Conservation (phyloP, 805 yeast genomes). For the Geotrichum ghanense region DNA sequence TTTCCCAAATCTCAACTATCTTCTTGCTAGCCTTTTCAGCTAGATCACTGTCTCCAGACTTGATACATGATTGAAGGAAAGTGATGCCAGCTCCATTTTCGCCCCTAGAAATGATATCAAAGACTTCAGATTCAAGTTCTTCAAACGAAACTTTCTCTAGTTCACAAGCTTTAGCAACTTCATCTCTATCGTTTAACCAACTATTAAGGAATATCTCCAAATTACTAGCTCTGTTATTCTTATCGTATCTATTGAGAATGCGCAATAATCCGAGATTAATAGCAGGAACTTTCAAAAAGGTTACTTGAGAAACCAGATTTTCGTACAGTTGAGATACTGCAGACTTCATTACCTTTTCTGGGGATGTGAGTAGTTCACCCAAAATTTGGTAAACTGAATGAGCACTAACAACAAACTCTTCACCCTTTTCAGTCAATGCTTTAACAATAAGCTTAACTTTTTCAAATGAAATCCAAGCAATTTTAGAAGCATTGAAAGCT, state of each 20-base stretch:
- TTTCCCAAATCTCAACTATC: conserved; percentile 42
- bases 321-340: conserved; percentile 30
- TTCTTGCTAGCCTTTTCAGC: conserved; percentile 39
- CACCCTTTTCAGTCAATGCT: conserved; percentile 27
- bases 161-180: conserved; percentile 34
- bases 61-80: conserved; percentile 46
- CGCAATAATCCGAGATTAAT: conserved; percentile 43
- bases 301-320: conserved; percentile 61
- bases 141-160: conserved; percentile 39
- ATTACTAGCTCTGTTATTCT: conserved; percentile 31
- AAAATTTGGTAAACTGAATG: conserved; percentile 29
- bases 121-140: conserved; percentile 45
- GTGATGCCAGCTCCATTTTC: conserved; percentile 49
- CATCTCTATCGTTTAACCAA: conserved; percentile 37
- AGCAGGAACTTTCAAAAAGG: conserved; percentile 36
- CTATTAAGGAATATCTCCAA: conserved; percentile 25
- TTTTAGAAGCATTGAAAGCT: conserved; percentile 45
- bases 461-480: conserved; percentile 45
- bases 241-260: conserved; percentile 32
- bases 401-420: conserved; percentile 40
- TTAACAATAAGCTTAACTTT: conserved; percentile 38
- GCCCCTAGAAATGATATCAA: conserved; percentile 48
- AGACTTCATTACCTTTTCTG: conserved; percentile 9
- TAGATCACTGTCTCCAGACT: conserved; percentile 22
- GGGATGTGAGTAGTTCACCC: background rate